A percentile compares a stretch with the other conserved stretches of the same genome.
Conservation (phyloP, 1,139 yeast species). For the Yamadazyma kanchanaburiensis region DNA sequence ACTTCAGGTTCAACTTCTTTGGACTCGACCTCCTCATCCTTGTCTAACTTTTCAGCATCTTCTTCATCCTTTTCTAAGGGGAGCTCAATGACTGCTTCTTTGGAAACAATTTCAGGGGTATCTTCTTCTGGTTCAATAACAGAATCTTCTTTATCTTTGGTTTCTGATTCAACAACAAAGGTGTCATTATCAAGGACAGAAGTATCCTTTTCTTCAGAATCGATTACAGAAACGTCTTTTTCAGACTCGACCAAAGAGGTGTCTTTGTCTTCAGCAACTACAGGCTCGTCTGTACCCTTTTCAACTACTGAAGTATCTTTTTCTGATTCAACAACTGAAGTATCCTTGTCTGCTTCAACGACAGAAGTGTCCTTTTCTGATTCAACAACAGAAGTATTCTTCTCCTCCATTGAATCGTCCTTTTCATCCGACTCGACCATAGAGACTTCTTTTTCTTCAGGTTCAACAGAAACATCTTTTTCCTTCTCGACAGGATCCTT, state of each 20-base stretch:
- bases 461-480: slow-evolving; percentile 2
- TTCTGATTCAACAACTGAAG: neutral
- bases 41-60: neutral
- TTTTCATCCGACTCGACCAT: too few species aligned
- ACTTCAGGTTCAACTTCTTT: slow-evolving; percentile 3
- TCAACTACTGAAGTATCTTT: neutral
- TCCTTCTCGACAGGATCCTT: neutral
- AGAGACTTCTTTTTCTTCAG: slow-evolving; percentile 2
- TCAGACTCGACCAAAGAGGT: neutral
- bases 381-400: neutral
- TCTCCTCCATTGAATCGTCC: slow-evolving; percentile 1
- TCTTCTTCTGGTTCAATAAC: neutral
- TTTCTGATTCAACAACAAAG: neutral
- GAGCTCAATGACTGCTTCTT: slow-evolving; percentile 1
- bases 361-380: too few species aligned
- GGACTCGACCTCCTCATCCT: neutral
- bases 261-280: neutral
- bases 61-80: slow-evolving; percentile 1
- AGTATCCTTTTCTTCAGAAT: neutral
- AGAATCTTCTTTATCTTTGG: slow-evolving; percentile 1
- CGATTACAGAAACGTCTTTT: too few species aligned
- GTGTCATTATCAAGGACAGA: neutral
- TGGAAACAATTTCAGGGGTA: neutral
- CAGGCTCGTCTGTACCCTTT: slow-evolving; percentile 1
- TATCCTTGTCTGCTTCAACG: neutral